phyloP scores from a whole-genome alignment of 192 early-diverging fungal genomes.

The Chytriomyces confervae region DNA sequence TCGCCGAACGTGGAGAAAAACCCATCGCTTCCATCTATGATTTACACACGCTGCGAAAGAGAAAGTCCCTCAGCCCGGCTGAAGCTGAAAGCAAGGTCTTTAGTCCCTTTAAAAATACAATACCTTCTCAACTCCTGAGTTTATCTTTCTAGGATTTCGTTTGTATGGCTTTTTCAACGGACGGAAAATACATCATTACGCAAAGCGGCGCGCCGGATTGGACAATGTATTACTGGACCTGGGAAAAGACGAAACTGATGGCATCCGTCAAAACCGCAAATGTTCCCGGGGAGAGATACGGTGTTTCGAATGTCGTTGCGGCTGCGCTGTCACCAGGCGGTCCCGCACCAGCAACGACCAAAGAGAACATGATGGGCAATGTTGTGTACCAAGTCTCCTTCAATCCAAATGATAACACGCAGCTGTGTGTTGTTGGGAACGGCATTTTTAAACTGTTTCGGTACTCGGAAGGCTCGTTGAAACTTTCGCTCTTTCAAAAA shows the following conservation, averaged over 20 bases:
- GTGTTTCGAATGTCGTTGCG: neutral
- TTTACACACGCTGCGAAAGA: slow-evolving; percentile 56
- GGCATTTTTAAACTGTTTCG: slow-evolving; percentile 62
- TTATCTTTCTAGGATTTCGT: slow-evolving; percentile 55
- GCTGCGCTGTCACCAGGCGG: neutral
- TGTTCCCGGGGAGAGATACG: slow-evolving; percentile 22
- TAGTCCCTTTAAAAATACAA: neutral
- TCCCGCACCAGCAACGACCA: neutral
- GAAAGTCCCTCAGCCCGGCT: slow-evolving; percentile 50
- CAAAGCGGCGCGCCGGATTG: slow-evolving; percentile 64
- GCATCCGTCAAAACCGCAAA: slow-evolving; percentile 50
- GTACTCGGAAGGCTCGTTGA: slow-evolving; percentile 56
- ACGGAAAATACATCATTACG: slow-evolving; percentile 63
- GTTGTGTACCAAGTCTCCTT: slow-evolving; percentile 55
- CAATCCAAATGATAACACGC: slow-evolving; percentile 61
- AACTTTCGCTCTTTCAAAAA: slow-evolving; percentile 50
- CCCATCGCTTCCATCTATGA: slow-evolving; percentile 58
- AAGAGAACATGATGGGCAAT: slow-evolving; percentile 11
- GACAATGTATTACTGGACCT: slow-evolving; percentile 65
- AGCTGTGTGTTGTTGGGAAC: slow-evolving; percentile 58
- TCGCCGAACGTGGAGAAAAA: slow-evolving; percentile 59
- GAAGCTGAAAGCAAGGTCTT: slow-evolving; percentile 60
- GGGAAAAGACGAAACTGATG: slow-evolving; percentile 65
- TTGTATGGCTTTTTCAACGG: slow-evolving; percentile 61
- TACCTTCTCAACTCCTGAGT: slow-evolving; percentile 4